Conservation (phyloP, 2,329 filamentous ascomycete genomes). For the Myotisia sp. region DNA sequence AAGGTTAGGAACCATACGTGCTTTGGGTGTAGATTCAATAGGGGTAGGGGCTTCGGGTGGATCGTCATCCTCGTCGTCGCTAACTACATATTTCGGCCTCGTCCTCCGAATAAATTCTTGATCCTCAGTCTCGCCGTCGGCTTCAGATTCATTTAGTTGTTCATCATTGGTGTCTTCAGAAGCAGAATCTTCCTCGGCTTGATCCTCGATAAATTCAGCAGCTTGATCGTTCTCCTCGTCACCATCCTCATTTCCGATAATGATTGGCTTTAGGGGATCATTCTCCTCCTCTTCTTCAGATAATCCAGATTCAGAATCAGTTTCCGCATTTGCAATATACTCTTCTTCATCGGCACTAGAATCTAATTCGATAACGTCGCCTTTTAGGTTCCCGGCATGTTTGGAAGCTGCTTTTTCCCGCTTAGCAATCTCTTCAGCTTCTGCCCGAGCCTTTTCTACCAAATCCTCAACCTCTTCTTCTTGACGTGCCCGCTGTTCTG, state of each 20-base stretch:
- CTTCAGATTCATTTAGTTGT: conserved; percentile 19
- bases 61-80: conserved; percentile 50
- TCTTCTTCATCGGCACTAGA: conserved; percentile 45
- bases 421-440: conserved; percentile 65
- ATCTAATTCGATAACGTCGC: conserved; percentile 36
- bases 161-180: conserved; percentile 19
- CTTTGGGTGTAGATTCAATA: conserved; percentile 19
- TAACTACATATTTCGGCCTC: conserved; percentile 43
- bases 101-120: conserved; percentile 36
- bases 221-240: conserved; percentile 16
- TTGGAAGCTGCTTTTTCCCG: conserved; percentile 62
- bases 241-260: conserved; percentile 12
- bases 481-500: conserved; percentile 72
- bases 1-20: conserved; percentile 52
- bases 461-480: conserved; percentile 76
- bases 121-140: conserved; percentile 33
- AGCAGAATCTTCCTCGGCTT: conserved; percentile 28
- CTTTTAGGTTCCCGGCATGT: conserved; percentile 39
- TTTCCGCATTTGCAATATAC: conserved; percentile 27
- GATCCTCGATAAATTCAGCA: conserved; percentile 22
- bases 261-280: conserved; percentile 12
- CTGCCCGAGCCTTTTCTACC: conserved; percentile 65
- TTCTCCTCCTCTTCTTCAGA: conserved; percentile 16
- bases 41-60: conserved; percentile 10
- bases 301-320: conserved; percentile 21